These are phyloP conservation scores for Gossypium davidsonii DNA, from an alignment of 441 rosid species.

Conservation along the genomic window DNA sequence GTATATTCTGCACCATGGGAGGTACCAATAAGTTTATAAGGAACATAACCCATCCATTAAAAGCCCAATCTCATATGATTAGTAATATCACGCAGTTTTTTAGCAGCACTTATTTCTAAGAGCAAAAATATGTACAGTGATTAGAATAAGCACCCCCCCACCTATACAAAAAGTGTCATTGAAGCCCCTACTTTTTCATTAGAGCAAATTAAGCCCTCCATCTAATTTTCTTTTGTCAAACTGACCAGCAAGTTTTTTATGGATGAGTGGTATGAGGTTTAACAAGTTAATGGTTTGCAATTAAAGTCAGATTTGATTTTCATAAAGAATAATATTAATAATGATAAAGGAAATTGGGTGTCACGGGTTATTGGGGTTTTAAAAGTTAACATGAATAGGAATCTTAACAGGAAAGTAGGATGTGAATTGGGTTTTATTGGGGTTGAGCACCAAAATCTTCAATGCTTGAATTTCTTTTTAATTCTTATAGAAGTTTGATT, in stretches of 20 bases:
- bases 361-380: too few species aligned
- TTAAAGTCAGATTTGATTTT: background rate
- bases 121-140: background rate
- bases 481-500: background rate
- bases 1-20: slow-evolving; percentile 48
- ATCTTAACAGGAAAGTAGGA: too few species aligned
- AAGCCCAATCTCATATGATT: background rate
- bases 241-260: background rate
- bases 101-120: background rate
- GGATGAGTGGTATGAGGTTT: background rate
- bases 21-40: background rate
- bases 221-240: background rate
- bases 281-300: background rate
- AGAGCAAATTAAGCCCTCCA: background rate
- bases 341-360: background rate
- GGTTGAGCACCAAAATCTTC: too few species aligned
- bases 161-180: background rate
- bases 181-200: background rate
- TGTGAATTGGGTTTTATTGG: too few species aligned
- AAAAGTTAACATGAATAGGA: too few species aligned
- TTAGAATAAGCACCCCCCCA: background rate
- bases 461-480: too few species aligned
- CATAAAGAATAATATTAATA: background rate
- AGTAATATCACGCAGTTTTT: background rate
- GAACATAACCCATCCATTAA: background rate